phyloP scores from a whole-genome alignment of 495 filamentous ascomycete genomes.

The Hypoxylon subgilvum region DNA sequence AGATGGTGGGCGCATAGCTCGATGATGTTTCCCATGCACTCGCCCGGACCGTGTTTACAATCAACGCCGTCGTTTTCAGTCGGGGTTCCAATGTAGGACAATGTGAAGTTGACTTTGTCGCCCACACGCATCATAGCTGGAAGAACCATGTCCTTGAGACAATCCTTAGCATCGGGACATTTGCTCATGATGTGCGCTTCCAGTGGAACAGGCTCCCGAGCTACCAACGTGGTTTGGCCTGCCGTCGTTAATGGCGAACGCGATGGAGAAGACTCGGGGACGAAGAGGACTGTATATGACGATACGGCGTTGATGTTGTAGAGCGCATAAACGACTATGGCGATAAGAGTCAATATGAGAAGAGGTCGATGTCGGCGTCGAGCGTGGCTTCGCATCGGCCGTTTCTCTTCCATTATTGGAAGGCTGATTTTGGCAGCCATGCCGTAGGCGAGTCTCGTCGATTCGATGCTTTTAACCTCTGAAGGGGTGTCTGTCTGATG shows the following conservation, averaged over 20 bases:
- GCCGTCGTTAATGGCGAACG: background rate
- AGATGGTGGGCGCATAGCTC: constrained; percentile 85
- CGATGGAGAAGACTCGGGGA: constrained; percentile 5
- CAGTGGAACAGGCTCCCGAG: constrained; percentile 63
- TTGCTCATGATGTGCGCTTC: constrained; percentile 96
- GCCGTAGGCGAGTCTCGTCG: background rate
- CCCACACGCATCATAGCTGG: constrained; percentile 83
- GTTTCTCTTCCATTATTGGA: constrained; percentile 44
- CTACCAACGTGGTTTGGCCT: constrained; percentile 3
- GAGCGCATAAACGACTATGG: constrained; percentile 31
- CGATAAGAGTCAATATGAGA: constrained; percentile 33
- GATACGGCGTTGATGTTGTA: constrained; percentile 30
- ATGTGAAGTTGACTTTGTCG: constrained; percentile 85
- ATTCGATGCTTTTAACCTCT: background rate
- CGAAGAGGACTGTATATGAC: constrained; percentile 19
- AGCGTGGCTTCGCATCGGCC: constrained; percentile 30
- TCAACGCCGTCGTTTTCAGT: constrained; percentile 69
- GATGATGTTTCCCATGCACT: constrained; percentile 94
- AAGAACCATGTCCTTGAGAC: constrained; percentile 78
- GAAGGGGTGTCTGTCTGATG: background rate
- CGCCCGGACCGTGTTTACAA: constrained; percentile 86
- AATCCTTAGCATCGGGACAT: constrained; percentile 85
- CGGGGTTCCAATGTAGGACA: constrained; percentile 84
- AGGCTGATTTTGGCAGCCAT: constrained; percentile 41
- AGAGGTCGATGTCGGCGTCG: constrained; percentile 41